A percentile compares a stretch with the other conserved stretches of the same genome.
Conservation (phyloP, 306 rosid species). For the Medicago arabica region DNA sequence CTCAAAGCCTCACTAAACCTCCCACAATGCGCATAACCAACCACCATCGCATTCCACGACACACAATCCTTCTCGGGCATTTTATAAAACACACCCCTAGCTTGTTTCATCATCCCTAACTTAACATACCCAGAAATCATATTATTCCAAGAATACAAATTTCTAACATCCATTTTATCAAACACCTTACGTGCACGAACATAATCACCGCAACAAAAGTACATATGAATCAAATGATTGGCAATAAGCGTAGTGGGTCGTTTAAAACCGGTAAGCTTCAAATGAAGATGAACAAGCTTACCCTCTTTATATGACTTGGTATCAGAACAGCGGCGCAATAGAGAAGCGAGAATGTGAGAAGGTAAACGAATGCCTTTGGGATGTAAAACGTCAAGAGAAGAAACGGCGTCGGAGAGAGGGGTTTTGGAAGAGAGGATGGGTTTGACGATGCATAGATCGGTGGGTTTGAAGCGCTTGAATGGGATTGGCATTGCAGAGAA, state of each 20-base stretch:
- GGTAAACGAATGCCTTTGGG: constrained; percentile 78
- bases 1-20: constrained; percentile 63
- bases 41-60: constrained; percentile 85
- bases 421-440: constrained; percentile 57
- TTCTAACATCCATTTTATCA: constrained; percentile 71
- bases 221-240: constrained; percentile 74
- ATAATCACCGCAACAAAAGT: constrained; percentile 63
- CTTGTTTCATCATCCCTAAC: constrained; percentile 65
- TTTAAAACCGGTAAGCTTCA: constrained; percentile 73
- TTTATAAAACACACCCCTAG: constrained; percentile 59
- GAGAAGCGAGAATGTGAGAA: constrained; percentile 55
- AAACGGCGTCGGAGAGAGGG: constrained; percentile 62
- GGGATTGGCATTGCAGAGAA: constrained; percentile 66
- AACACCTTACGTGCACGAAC: constrained; percentile 75
- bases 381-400: constrained; percentile 64
- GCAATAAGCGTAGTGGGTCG: constrained; percentile 63
- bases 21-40: constrained; percentile 68
- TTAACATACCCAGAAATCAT: constrained; percentile 86
- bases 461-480: constrained; percentile 41
- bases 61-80: constrained; percentile 74
- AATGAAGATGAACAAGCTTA: constrained; percentile 70
- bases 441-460: constrained; percentile 64
- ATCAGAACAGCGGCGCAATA: constrained; percentile 67
- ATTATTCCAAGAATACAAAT: constrained; percentile 84
- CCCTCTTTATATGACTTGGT: constrained; percentile 56